Base-by-base conservation (phyloP, 768 basidiomycete species). In the Trametopsis cervina region DNA sequence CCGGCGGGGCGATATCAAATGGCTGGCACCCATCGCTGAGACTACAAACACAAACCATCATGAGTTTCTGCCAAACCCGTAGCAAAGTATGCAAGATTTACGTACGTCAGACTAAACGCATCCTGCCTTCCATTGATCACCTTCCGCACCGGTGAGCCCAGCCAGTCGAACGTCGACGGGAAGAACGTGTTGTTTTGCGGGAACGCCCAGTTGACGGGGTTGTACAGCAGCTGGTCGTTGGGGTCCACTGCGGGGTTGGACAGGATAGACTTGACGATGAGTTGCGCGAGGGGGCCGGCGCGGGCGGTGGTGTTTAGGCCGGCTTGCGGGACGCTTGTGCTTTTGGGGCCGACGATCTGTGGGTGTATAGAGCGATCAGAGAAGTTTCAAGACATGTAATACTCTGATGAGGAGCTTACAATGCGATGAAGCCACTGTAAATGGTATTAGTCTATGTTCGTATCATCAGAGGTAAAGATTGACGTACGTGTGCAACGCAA, bases 401-500 rank as follows among this genome's bases (percentile, higher is more conserved):
- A n/a, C 17, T 12, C 13, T 26, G 7, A 22, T 10, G 42, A 27
- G 25, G 15, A 21, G 54, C 64, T 33, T 24, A 67, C 66, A 50
- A 70, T 70, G 23, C 70, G 66, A 47, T 70, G 69, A 10, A 72
- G 63, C 63, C 63, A 70, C 68, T 71, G 44, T 9, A 18, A 33
- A 47, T 18, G 2, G 36, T 23, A 39, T 25, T 12, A 36, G 17
- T 17, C 18, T 15, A 15, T 12, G n/a, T 13, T 10, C 17, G 23
- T 11, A 44, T 24, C 13, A n/a, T 6, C 13, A 23, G 21, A 25
- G 13, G 21, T 22, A 36, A 35, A 36, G 6, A 45, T 36, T 35
- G 4, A 49, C 77, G 61, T 56, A 79, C 78, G 61, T 79, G 75
- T 10, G 79, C 77, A 36, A 77, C 68, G 59, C 80, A 81, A 49